A percentile compares a stretch with the other conserved stretches of the same genome.
Conservation (phyloP, 1,284 basidiomycete genomes). For the Psilocybe mexicana region DNA sequence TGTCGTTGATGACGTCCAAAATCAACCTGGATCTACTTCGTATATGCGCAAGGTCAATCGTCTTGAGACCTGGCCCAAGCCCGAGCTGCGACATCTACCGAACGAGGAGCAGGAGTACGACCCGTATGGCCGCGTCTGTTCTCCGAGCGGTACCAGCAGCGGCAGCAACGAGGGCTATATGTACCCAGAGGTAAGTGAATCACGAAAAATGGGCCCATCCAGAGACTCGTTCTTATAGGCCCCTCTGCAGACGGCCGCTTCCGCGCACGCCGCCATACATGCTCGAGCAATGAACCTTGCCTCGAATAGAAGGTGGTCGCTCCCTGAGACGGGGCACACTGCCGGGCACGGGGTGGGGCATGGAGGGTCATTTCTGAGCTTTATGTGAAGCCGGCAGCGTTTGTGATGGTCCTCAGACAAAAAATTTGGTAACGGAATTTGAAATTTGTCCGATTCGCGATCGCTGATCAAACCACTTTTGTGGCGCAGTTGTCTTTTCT, state of each 20-base stretch:
- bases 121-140: neutral
- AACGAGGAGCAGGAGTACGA: constrained; percentile 3
- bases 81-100: too few relatives aligned
- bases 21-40: neutral
- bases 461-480: neutral
- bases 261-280: neutral
- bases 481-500: neutral
- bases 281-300: neutral
- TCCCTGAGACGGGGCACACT: constrained; percentile 14
- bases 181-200: constrained; percentile 9
- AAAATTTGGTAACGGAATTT: constrained; percentile 1
- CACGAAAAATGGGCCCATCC: neutral
- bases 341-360: constrained; percentile 6
- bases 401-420: constrained; percentile 3
- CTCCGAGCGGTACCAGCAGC: constrained; percentile 4
- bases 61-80: too few relatives aligned
- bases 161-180: neutral
- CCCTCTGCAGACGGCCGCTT: neutral
- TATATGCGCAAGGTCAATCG: constrained; percentile 17
- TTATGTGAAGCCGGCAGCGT: constrained; percentile 1
- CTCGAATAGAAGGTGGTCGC: constrained; percentile 20
- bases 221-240: neutral
- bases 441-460: neutral
- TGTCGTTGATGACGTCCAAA: constrained; percentile 1
- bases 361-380: constrained; percentile 12